These are phyloP conservation scores for Aureobasidium sp. DNA, from an alignment of 2,329 filamentous ascomycete species.

Conservation along the genomic window DNA sequence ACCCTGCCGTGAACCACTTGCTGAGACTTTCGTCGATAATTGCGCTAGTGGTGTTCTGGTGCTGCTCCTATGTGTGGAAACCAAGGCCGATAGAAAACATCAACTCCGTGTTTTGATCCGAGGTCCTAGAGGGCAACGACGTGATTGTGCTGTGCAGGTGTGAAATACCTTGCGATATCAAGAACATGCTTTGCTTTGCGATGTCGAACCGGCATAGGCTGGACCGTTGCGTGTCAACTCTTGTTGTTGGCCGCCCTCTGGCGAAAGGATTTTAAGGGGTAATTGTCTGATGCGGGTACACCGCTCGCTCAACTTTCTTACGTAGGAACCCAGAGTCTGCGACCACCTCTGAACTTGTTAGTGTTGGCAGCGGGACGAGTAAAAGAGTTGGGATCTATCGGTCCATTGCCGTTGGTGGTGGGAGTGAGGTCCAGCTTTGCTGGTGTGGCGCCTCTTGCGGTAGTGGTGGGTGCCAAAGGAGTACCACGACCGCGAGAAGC, in stretches of 20 bases:
- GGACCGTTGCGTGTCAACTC: not conserved
- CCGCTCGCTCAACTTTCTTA: conserved; percentile 25
- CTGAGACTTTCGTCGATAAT: conserved; percentile 4
- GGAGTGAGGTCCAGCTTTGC: conserved; percentile 1
- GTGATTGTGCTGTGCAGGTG: not conserved
- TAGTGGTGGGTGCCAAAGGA: not conserved
- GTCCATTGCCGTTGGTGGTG: conserved; percentile 25
- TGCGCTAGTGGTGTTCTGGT: not conserved
- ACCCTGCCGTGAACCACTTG: no score
- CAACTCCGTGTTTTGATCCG: conserved; percentile 4
- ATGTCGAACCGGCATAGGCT: not conserved
- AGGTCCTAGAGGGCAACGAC: not conserved
- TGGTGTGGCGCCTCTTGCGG: conserved; percentile 5
- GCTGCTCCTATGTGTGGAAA: conserved; percentile 2
- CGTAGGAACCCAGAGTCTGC: conserved; percentile 40
- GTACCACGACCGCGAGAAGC: conserved; percentile 26
- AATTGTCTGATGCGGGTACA: not conserved
- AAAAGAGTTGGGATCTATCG: conserved; percentile 44
- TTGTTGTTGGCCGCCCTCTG: not conserved
- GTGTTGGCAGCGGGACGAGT: conserved; percentile 34
- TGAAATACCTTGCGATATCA: not conserved
- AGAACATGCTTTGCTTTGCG: not conserved
- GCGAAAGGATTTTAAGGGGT: not conserved
- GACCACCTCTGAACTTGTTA: conserved; percentile 30
- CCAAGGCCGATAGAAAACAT: conserved; percentile 4